phyloP scores from a whole-genome alignment of 2,329 filamentous ascomycete genomes.

The Neonectria ditissima region DNA sequence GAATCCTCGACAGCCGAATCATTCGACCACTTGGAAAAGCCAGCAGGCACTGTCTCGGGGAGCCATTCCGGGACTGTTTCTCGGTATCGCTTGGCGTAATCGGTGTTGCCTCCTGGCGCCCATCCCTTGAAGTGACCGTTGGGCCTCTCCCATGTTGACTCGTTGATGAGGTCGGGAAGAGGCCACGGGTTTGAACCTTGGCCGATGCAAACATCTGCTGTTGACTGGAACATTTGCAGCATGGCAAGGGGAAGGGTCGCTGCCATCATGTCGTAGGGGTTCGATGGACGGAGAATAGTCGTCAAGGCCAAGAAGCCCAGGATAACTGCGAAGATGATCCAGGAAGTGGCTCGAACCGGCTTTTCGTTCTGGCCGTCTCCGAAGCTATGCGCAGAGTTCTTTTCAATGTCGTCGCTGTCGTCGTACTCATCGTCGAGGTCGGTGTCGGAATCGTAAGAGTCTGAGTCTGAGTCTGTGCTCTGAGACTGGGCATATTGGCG shows the following conservation, averaged over 20 bases:
- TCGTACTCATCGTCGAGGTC: conserved; percentile 35
- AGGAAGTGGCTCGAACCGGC: conserved; percentile 16
- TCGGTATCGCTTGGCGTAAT: conserved; percentile 40
- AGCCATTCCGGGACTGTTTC: conserved; percentile 45
- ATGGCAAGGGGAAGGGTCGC: conserved; percentile 47
- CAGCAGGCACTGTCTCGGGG: conserved; percentile 39
- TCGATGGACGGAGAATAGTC: conserved; percentile 40
- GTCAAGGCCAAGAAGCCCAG: conserved; percentile 35
- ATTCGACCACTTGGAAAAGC: conserved; percentile 46
- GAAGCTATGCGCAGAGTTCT: conserved; percentile 7
- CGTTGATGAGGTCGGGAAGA: conserved; percentile 43
- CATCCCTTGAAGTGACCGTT: conserved; percentile 47
- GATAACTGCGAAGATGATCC: conserved; percentile 15
- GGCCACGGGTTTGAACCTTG: conserved; percentile 43
- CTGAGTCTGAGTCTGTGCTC: conserved; percentile 29
- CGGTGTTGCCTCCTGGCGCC: conserved; percentile 45
- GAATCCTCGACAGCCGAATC: neutral
- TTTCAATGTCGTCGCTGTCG: neutral
- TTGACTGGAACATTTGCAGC: conserved; percentile 42
- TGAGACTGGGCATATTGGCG: neutral
- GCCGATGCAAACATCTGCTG: conserved; percentile 39
- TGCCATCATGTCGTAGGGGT: conserved; percentile 50
- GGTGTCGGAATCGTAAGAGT: conserved; percentile 30
- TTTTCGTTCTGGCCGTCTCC: neutral
- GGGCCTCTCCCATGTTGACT: conserved; percentile 42